Evolutionary conservation across 2,329 filamentous ascomycete genomes (phyloP).

Genomic region (Parascedosporium putredinis): DNA sequence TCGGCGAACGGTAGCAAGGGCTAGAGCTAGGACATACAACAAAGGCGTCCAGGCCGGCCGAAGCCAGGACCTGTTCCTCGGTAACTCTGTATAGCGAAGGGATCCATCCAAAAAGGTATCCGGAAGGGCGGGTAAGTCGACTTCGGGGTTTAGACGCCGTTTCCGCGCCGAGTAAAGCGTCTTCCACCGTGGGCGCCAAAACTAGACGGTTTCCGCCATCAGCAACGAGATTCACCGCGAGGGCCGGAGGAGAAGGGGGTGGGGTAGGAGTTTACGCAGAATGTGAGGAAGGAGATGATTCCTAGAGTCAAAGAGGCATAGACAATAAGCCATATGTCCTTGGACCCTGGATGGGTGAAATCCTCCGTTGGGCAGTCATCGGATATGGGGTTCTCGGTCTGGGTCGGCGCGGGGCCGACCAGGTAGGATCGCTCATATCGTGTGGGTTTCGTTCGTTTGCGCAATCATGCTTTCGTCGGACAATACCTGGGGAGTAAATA

Average conservation of each 20-base stretch:
- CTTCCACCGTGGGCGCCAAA: conserved; percentile 84
- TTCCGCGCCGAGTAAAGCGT: conserved; percentile 83
- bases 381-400: not conserved
- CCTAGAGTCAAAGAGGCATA: conserved; percentile 58
- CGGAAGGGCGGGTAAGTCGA: conserved; percentile 65
- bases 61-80: conserved; percentile 80
- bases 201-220: conserved; percentile 34
- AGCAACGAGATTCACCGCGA: conserved; percentile 13
- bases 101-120: conserved; percentile 91
- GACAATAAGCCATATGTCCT: conserved; percentile 11
- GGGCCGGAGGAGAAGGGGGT: too few relatives aligned
- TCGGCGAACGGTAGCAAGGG: too few relatives aligned
- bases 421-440: not conserved
- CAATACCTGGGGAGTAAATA: not conserved
- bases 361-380: conserved; percentile 12
- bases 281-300: conserved; percentile 59
- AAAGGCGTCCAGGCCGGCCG: conserved; percentile 88
- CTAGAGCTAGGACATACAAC: conserved; percentile 40
- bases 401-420: not conserved
- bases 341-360: conserved; percentile 12
- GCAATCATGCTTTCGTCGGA: not conserved
- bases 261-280: conserved; percentile 71
- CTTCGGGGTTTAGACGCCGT: conserved; percentile 51
- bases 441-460: not conserved
- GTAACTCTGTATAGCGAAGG: conserved; percentile 72